Evolutionary conservation across 768 basidiomycete genomes (phyloP).

Genomic region (Mycena amicta): DNA sequence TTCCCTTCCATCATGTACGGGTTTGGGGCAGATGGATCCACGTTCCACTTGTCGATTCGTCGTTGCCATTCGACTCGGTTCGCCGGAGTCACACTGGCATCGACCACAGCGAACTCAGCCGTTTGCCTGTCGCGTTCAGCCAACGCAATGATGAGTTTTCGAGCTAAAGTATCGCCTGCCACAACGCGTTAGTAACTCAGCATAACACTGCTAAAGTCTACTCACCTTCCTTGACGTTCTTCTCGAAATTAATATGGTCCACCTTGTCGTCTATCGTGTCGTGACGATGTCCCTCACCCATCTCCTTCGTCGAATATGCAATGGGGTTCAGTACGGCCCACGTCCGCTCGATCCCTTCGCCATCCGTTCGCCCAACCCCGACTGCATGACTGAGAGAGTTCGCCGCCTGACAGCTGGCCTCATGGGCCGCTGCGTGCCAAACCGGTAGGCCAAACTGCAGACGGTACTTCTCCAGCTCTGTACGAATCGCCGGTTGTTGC

Average conservation of each 20-base stretch:
- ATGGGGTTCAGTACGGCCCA: constrained; percentile 32
- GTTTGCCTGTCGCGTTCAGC: constrained; percentile 11
- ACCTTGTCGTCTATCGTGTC: background rate
- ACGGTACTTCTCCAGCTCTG: no score
- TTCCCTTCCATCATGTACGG: constrained; percentile 1
- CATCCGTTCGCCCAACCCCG: constrained; percentile 17
- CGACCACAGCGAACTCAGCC: background rate
- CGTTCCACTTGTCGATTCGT: background rate
- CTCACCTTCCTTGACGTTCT: constrained; percentile 13
- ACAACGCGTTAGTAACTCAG: no score
- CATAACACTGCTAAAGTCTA: background rate
- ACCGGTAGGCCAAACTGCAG: no score
- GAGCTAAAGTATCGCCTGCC: background rate
- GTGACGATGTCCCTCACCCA: constrained; percentile 21
- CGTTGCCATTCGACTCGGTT: background rate
- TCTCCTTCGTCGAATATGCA: constrained; percentile 31
- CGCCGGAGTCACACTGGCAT: background rate
- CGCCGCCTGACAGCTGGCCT: constrained; percentile 5
- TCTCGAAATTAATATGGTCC: background rate
- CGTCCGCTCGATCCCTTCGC: constrained; percentile 23
- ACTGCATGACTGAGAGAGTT: constrained; percentile 19
- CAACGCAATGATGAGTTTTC: constrained; percentile 14
- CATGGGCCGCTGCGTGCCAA: no score
- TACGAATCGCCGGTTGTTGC: no score
- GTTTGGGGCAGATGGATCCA: constrained; percentile 1